Percentiles rank a stretch among this genome's conserved stretches.
Conservation (phyloP, 148 eudicot genomes). For the Amaranthus hypochondriacus region DNA sequence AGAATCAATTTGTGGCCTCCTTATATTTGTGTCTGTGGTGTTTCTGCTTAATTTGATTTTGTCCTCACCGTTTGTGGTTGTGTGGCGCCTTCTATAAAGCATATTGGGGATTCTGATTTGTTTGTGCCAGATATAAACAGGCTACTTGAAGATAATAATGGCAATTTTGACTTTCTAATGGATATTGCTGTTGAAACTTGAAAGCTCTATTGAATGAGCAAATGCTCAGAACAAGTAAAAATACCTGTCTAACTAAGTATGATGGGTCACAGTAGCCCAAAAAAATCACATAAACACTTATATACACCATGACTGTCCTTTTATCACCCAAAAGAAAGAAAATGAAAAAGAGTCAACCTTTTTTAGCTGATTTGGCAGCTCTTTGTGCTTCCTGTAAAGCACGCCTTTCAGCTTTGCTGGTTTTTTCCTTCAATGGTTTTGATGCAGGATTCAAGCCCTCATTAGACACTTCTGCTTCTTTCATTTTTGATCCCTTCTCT, state of each 20-base stretch:
- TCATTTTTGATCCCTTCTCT: constrained; percentile 29
- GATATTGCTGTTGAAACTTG: too few relatives aligned
- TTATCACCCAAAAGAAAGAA: neutral
- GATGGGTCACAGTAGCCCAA: neutral
- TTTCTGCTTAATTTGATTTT: too few relatives aligned
- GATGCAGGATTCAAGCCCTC: constrained; percentile 31
- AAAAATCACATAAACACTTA: neutral
- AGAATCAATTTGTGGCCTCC: too few relatives aligned
- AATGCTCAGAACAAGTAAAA: neutral
- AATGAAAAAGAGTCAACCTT: constrained; percentile 35
- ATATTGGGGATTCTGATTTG: too few relatives aligned
- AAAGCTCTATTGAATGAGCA: too few relatives aligned
- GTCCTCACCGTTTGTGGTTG: too few relatives aligned
- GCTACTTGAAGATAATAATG: too few relatives aligned
- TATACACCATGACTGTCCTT: too few relatives aligned
- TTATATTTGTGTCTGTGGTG: too few relatives aligned
- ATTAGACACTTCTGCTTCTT: constrained; percentile 21
- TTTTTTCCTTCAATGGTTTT: constrained; percentile 61
- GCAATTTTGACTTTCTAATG: too few relatives aligned
- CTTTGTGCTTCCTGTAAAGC: constrained; percentile 90
- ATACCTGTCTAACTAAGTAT: neutral
- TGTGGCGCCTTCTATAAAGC: too few relatives aligned
- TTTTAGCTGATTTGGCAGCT: constrained; percentile 74
- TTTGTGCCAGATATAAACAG: too few relatives aligned
- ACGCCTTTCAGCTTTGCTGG: constrained; percentile 88